Percentiles rank a stretch among this genome's conserved stretches.
These are phyloP conservation scores for Drechslerella coelobrocha DNA, from an alignment of 2,329 filamentous ascomycete species.

Conservation along the genomic window DNA sequence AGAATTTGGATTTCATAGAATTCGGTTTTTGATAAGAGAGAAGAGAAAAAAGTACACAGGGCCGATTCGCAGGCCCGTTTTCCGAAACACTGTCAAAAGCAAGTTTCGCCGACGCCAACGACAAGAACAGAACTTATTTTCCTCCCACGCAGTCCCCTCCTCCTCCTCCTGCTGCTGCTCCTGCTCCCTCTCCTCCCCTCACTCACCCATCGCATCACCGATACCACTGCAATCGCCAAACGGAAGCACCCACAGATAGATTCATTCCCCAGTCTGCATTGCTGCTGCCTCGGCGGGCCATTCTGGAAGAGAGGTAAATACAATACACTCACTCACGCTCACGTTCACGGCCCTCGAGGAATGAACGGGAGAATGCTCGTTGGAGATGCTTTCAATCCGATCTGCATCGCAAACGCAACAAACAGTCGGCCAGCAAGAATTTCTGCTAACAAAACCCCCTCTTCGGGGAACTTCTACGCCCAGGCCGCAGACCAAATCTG, in stretches of 20 bases:
- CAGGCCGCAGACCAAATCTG: not conserved
- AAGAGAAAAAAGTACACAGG: no score
- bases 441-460: constrained; percentile 4
- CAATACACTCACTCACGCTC: no score
- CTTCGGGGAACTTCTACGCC: constrained; percentile 1
- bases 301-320: no score
- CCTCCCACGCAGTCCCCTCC: not conserved
- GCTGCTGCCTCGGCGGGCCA: no score
- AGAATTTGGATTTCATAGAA: no score
- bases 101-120: not conserved
- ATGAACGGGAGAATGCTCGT: not conserved
- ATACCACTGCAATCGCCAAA: not conserved
- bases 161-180: not conserved
- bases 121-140: not conserved
- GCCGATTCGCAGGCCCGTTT: no score
- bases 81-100: not conserved
- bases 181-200: not conserved
- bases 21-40: no score
- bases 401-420: constrained; percentile 7
- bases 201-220: not conserved
- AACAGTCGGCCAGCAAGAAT: not conserved
- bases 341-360: not conserved
- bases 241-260: not conserved
- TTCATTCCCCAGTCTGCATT: no score
- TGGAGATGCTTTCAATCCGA: not conserved